Evolutionary conservation across 2,329 filamentous ascomycete species (phyloP), one percentile per base, ranked within the genome.

Genomic region (Teratosphaeria zuluensis): DNA sequence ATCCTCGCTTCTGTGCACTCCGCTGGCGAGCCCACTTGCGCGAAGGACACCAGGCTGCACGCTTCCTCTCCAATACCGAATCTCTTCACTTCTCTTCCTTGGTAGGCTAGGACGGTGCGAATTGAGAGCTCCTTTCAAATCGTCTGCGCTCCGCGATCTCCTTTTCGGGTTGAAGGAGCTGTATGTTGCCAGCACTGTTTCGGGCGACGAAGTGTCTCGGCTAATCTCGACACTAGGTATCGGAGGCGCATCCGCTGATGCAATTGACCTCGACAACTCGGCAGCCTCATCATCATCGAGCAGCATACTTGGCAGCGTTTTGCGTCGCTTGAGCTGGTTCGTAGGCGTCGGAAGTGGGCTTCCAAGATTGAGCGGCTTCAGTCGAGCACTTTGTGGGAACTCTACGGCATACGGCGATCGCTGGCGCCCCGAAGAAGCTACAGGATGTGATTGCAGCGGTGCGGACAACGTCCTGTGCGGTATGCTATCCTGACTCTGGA

Each of bases 11-110:
- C 51, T 24, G n/a, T 24, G 53, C 42, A 28, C 53, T 59, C 54
- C 65, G 58, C 46, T 58, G 57, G 56, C 60, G 58, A 69, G 67
- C 16, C 68, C 69, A 30, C 66, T 68, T 4, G 67, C 66, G 5
- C 68, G 66, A 28, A 70, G 52, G 3, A 70, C 66, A 55, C 60
- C 66, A 52, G 61, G 61, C 24, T 65, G 63, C 48, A 68, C 64
- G 63, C 70, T 72, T 54, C 72, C 69, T 8, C 71, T 64, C 72
- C 71, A 73, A 55, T 67, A 70, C 38, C 66, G 59, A 30, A 73
- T 72, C 64, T 74, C 72, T 30, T 70, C 67, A 55, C 66, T 72
- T 55, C 69, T 66, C 56, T 72, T 69, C 30, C 69, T 62, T 0
- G 65, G 58, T n/a, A 65, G 55, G 30, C 62, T 61, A 12, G 60